These are phyloP conservation scores for Diaporthe sp. DNA, from an alignment of 2,329 filamentous ascomycete genomes.

Conservation along the genomic window DNA sequence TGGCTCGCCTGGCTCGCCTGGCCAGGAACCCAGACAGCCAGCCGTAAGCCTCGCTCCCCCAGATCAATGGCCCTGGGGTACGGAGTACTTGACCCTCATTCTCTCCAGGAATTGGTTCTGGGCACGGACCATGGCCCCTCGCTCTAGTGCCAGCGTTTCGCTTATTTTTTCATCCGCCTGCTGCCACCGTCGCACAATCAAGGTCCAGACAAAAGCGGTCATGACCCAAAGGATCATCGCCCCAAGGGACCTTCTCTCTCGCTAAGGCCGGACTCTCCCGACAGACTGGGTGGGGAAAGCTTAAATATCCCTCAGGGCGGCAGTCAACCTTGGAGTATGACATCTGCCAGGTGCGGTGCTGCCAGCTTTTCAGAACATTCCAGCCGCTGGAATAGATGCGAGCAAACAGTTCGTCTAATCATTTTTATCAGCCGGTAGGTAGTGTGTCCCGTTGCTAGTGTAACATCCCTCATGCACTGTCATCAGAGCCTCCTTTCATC, in stretches of 20 bases:
- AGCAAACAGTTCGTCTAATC: not conserved
- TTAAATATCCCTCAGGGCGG: constrained; percentile 31
- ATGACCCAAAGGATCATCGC: constrained; percentile 5
- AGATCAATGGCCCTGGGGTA: not conserved
- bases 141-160: not conserved
- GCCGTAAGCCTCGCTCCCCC: constrained; percentile 2
- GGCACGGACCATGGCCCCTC: not conserved
- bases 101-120: constrained; percentile 2
- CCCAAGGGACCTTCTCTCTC: constrained; percentile 6
- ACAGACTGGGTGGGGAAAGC: constrained; percentile 28
- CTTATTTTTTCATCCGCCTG: not conserved
- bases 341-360: not conserved
- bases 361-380: not conserved
- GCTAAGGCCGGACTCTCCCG: constrained; percentile 29
- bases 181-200: not conserved
- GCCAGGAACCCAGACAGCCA: not conserved
- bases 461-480: not conserved
- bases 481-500: not conserved
- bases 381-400: not conserved
- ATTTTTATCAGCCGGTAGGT: not conserved
- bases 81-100: not conserved
- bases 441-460: not conserved
- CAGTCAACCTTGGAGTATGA: constrained; percentile 12
- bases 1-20: no score
- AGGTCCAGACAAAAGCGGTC: not conserved